A percentile compares a stretch with the other conserved stretches of the same genome.
Conservation (phyloP, 257 asterid species). For the Solanum lycopersicoides region DNA sequence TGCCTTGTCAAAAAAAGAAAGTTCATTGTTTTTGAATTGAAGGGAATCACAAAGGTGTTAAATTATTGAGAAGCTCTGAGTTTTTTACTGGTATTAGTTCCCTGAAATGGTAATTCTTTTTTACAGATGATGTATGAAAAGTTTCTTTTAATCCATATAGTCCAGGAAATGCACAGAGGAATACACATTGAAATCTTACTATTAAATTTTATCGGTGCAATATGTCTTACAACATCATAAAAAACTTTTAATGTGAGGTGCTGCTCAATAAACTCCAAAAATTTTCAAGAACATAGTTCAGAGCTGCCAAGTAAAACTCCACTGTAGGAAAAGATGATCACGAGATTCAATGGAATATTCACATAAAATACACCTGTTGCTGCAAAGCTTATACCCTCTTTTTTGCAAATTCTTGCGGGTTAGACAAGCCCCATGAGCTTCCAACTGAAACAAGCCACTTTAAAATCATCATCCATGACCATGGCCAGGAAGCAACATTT, state of each 20-base stretch:
- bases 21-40: neutral
- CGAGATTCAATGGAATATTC: neutral
- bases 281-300: neutral
- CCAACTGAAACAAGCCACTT: neutral
- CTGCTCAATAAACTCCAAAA: neutral
- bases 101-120: neutral
- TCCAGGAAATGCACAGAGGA: neutral
- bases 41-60: neutral
- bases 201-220: neutral
- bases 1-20: neutral
- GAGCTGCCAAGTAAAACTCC: neutral
- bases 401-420: neutral
- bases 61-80: neutral
- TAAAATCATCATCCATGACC: neutral
- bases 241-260: neutral
- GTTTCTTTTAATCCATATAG: neutral
- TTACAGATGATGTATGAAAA: neutral
- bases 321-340: neutral
- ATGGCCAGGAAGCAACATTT: neutral
- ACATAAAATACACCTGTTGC: neutral
- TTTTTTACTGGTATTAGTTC: neutral
- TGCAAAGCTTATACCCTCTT: neutral
- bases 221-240: neutral
- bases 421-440: neutral
- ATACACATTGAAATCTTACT: neutral